Conservation (phyloP, 2,329 filamentous ascomycete species). For the Didymella segeticola region DNA sequence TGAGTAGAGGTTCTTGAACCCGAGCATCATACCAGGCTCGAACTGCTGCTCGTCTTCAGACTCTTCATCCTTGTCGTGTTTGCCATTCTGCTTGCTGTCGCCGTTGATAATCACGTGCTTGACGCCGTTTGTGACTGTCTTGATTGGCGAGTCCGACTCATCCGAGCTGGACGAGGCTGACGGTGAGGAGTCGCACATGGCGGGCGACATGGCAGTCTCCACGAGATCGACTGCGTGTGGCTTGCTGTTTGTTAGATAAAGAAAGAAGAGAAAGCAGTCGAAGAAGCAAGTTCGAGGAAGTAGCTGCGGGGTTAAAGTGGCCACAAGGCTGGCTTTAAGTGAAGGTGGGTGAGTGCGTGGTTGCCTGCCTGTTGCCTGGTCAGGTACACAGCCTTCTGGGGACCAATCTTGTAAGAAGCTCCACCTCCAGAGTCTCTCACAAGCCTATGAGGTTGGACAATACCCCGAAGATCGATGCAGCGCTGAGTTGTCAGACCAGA, state of each 20-base stretch:
- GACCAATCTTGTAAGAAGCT: neutral
- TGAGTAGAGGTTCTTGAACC: constrained; percentile 30
- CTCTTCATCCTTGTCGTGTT: constrained; percentile 3
- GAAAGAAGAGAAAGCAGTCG: neutral
- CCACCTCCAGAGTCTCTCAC: neutral
- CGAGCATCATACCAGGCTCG: constrained; percentile 7
- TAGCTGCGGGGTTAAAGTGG: neutral
- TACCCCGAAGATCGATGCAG: neutral
- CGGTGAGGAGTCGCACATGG: neutral
- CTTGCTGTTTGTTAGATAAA: neutral
- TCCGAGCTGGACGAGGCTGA: constrained; percentile 7
- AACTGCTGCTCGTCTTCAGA: neutral
- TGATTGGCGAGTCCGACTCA: constrained; percentile 4
- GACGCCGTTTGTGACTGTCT: constrained; percentile 11
- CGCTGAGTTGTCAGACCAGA: neutral
- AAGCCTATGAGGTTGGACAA: neutral
- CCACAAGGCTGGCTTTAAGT: constrained; percentile 6
- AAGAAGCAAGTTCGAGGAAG: neutral
- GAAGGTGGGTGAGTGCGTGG: constrained; percentile 1
- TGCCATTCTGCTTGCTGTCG: constrained; percentile 2
- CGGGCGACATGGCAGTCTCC: neutral
- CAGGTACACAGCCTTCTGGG: constrained; percentile 5
- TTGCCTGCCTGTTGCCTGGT: constrained; percentile 17
- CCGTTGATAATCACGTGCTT: constrained; percentile 25
- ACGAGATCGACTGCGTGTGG: neutral